Base-by-base conservation (phyloP, 768 basidiomycete species). In the Wakefieldia striispora region DNA sequence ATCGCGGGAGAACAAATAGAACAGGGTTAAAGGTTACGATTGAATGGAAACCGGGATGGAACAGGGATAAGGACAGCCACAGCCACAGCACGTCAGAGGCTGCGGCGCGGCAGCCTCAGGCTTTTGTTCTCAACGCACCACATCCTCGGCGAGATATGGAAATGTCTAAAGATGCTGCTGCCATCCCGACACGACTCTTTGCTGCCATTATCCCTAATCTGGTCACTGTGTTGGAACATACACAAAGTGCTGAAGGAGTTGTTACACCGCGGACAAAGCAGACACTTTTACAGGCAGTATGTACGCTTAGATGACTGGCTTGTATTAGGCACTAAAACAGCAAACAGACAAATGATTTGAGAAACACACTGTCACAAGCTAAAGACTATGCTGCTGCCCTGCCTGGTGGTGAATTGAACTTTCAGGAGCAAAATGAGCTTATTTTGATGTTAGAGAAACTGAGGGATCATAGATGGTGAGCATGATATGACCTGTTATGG, bases 321-420 rank as follows among this genome's bases (percentile, higher is more conserved):
- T 27, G 16, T 26, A 17, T 17, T 20, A 9, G 4, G 13, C 34
- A 3, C 45, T 53, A n/a, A 58, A 3, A 23, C 3, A 19, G 1
- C 21, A 2, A 29, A n/a, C 43, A 91, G 88, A 87, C 86, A 23
- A 87, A 83, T 55, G 83, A 85, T 26, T 84, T 88, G 67, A 86
- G 82, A 56, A 80, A 70, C 47, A 63, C 76, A 10, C 59, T 90
- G 37, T 64, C 63, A 20, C 76, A 78, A 39, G 88, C 87, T 0
- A 86, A 79, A 59, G 79, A 84, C 9, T 67, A 80, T 38, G 82
- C 85, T 0, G 58, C 57, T 9, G 67, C 70, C 40, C 70, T 91
- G 6, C 84, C 87, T 0, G 89, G 89, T 3, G 88, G 88, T 8
- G 88, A 91, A 61, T 70, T 90, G 47, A 68, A 75, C 40, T 75